phyloP scores from a whole-genome alignment of 306 rosid genomes.

The Casuarina cunninghamiana region DNA sequence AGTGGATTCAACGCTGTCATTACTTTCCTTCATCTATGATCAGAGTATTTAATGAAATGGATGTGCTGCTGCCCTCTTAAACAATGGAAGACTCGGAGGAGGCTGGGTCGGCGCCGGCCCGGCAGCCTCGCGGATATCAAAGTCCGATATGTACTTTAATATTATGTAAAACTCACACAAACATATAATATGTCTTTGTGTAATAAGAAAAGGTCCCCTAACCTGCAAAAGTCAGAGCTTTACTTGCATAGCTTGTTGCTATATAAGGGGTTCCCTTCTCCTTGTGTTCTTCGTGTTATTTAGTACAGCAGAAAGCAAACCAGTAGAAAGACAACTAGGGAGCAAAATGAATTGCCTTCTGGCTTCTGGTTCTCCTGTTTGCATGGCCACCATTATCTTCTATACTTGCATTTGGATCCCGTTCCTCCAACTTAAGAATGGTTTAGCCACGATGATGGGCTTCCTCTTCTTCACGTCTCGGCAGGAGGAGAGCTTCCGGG shows the following conservation, averaged over 20 bases:
- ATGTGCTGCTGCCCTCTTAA: not conserved
- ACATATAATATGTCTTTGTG: not conserved
- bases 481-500: conserved; percentile 3
- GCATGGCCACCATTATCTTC: conserved; percentile 54
- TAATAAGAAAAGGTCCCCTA: not conserved
- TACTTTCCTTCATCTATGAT: not conserved
- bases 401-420: conserved; percentile 74
- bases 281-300: not conserved
- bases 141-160: conserved; percentile 17
- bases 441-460: conserved; percentile 26
- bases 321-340: not conserved
- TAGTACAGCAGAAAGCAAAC: not conserved
- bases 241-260: conserved; percentile 1
- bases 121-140: conserved; percentile 29
- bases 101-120: conserved; percentile 78
- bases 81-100: not conserved
- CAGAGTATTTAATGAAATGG: not conserved
- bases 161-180: not conserved
- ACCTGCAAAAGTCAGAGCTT: conserved; percentile 46
- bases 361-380: conserved; percentile 39
- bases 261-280: conserved; percentile 17
- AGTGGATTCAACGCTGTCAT: not conserved
- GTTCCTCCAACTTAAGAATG: conserved; percentile 39
- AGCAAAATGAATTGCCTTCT: conserved; percentile 50
- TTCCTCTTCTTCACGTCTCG: not conserved